These are phyloP conservation scores for Gastrodia elata DNA, from an alignment of 106 monocot genomes.

Conservation along the genomic window DNA sequence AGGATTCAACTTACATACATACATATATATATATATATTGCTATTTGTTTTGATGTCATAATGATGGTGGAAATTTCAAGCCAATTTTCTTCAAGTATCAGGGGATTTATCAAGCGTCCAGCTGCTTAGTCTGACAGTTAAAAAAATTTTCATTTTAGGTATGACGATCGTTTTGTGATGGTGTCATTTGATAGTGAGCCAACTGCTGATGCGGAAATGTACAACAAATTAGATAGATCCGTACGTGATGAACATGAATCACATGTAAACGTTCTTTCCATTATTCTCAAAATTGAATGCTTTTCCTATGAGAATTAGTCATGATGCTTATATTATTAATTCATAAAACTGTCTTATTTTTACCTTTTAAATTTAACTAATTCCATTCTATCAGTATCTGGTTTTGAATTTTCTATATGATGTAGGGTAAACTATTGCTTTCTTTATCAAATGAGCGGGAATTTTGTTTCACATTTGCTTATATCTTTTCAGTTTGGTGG, in stretches of 20 bases:
- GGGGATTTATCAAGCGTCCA: not conserved
- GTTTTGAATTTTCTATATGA: not conserved
- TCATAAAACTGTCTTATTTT: not conserved
- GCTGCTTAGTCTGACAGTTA: not conserved
- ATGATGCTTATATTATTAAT: not conserved
- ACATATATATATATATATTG: not conserved
- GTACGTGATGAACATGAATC: constrained; percentile 61
- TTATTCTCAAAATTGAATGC: not conserved
- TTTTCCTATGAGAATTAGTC: not conserved
- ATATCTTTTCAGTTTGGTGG: not conserved
- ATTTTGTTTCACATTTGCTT: not conserved
- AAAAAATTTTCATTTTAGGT: constrained; percentile 24
- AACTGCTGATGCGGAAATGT: constrained; percentile 69
- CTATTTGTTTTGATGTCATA: not conserved
- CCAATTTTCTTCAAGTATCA: not conserved
- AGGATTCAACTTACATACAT: not conserved
- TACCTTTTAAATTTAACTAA: not conserved
- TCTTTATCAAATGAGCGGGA: not conserved
- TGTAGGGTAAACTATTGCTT: not conserved
- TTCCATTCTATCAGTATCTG: not conserved
- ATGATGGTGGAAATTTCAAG: not conserved
- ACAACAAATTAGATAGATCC: constrained; percentile 58
- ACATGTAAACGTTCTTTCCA: constrained; percentile 30
- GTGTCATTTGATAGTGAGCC: constrained; percentile 84
- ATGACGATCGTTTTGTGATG: constrained; percentile 72